Evolutionary conservation across 768 basidiomycete genomes (phyloP), one percentile per base, ranked within the genome.

Genomic region (Tulasnella sp.): DNA sequence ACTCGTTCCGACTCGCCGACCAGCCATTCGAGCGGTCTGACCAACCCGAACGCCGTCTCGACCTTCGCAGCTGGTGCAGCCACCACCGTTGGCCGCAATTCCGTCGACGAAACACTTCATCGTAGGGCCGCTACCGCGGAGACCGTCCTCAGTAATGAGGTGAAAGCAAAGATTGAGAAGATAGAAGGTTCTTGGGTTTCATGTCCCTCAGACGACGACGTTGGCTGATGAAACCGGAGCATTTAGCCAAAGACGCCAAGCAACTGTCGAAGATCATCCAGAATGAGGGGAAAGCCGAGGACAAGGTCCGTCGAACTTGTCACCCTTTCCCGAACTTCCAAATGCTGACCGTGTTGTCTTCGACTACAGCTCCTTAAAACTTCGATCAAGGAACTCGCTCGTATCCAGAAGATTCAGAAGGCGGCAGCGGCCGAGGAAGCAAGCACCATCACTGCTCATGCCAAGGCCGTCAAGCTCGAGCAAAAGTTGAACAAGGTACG

Each of bases 341-440:
- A 5, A 37, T 29, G 19, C 59, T 41, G 62, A 40, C 35, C 11
- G 59, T 8, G 26, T 44, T 29, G n/a, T 42, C 19, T 34, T 22
- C 22, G n/a, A n/a, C 26, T 34, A 4, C 39, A 72, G 71, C 62
- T 72, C 0, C 79, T 94, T 26, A 79, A 81, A 26, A 81, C 85
- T 5, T 86, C 88, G 3, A 83, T 92, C 75, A 84, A 83, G 69
- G 89, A 90, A 74, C 86, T 93, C 26, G 84, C 84, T 3, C 81
- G 86, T 35, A 79, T 92, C n/a, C 90, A 90, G 78, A 83, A 83
- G 78, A 79, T 89, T n/a, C 91, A 92, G 76, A 88, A 86, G 77
- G 80, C 81, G 3, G 87, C 89, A 1, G 82, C 89, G 70, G 87
- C 87, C 80, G 86, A 85, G 69, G 91, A 92, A 78, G 80, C 84